Percentiles rank a stretch among this genome's conserved stretches.
Evolutionary conservation across 768 basidiomycete species (phyloP).

Genomic region (Saitozyma sp.): DNA sequence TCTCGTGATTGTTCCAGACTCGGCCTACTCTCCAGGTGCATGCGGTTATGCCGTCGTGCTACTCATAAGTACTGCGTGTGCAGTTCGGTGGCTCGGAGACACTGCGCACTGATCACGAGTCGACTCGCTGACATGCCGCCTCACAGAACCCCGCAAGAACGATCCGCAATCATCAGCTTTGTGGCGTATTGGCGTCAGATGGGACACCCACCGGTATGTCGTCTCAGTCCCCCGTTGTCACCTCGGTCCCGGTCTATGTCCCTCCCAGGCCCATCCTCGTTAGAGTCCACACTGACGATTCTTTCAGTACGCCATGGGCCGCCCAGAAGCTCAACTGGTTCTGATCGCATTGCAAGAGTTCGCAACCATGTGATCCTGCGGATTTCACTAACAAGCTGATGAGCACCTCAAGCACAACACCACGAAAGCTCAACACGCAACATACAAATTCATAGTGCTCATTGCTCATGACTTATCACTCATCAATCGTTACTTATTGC

Average conservation of each 20-base stretch:
- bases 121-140: conserved; percentile 1
- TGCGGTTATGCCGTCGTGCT: background rate
- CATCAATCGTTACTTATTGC: too few species aligned
- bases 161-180: conserved; percentile 26
- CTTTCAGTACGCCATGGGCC: conserved; percentile 30
- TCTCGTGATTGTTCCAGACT: background rate
- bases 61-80: background rate
- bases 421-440: too few species aligned
- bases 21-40: background rate
- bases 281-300: background rate
- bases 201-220: conserved; percentile 30
- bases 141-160: conserved; percentile 26
- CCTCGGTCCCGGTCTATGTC: too few species aligned
- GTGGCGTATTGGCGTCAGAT: conserved; percentile 40
- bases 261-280: too few species aligned
- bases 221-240: background rate
- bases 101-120: background rate
- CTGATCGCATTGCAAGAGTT: conserved; percentile 39
- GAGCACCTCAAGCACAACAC: too few species aligned
- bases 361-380: conserved; percentile 10
- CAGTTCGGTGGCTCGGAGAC: background rate
- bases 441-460: too few species aligned
- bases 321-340: conserved; percentile 44
- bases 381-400: background rate
- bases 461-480: too few species aligned